Evolutionary conservation across 345 rosid species (phyloP).

Genomic region (Stellera chamaejasme): DNA sequence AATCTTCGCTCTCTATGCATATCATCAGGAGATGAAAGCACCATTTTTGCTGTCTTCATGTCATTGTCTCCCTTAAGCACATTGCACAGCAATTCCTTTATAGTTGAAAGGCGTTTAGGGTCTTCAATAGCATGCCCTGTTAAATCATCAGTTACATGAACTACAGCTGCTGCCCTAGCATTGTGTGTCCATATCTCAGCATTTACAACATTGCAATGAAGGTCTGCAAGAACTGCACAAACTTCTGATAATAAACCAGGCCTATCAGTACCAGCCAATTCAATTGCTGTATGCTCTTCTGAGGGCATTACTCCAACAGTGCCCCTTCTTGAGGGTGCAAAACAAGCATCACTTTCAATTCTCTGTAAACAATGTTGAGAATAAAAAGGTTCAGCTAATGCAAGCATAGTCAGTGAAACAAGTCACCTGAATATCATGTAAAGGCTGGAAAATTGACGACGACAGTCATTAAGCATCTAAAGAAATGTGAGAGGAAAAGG

Average conservation of each 20-base stretch:
- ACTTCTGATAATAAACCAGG: conserved; percentile 90
- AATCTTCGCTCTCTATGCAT: conserved; percentile 70
- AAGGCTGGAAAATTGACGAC: no score
- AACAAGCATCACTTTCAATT: conserved; percentile 64
- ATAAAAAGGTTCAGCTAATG: no score
- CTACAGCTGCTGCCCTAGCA: conserved; percentile 85
- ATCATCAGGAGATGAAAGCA: conserved; percentile 47
- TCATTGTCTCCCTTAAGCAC: conserved; percentile 57
- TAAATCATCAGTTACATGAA: conserved; percentile 58
- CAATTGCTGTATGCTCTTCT: conserved; percentile 72
- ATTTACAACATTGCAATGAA: conserved; percentile 67
- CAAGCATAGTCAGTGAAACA: no score
- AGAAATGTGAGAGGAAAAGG: no score
- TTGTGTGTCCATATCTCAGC: conserved; percentile 99
- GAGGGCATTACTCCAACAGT: conserved; percentile 77
- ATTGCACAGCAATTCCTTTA: conserved; percentile 56
- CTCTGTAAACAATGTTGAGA: conserved; percentile 33
- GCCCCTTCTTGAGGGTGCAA: conserved; percentile 45
- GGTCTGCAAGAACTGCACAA: conserved; percentile 82
- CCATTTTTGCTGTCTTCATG: conserved; percentile 48
- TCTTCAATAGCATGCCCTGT: conserved; percentile 58
- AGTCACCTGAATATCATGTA: no score
- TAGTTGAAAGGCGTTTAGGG: conserved; percentile 46
- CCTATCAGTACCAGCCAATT: conserved; percentile 76
- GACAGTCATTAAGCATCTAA: no score